Percentiles rank a stretch among this genome's conserved stretches.
Evolutionary conservation across 805 yeast genomes (phyloP).

Genomic region (Hanseniaspora thailandica): DNA sequence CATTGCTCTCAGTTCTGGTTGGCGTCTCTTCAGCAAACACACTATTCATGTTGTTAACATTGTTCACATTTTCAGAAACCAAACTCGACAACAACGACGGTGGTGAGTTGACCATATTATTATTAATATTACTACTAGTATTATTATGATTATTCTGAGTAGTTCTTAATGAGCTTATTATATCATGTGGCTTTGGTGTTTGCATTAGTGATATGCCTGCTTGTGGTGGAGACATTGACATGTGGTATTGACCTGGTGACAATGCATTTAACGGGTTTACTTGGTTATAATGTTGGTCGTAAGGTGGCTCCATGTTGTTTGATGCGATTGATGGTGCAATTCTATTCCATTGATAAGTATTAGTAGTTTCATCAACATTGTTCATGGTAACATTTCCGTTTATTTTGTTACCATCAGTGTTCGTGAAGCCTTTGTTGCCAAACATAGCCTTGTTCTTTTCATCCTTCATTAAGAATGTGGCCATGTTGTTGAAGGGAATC

Average conservation of each 20-base stretch:
- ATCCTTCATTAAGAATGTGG: not conserved
- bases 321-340: constrained; percentile 6
- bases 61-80: not conserved
- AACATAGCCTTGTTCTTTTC: not conserved
- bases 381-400: not conserved
- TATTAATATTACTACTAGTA: no score
- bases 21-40: not conserved
- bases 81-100: not conserved
- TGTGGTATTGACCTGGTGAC: constrained; percentile 10
- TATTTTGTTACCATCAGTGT: constrained; percentile 19
- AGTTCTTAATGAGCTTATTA: constrained; percentile 13
- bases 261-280: not conserved
- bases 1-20: not conserved
- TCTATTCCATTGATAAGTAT: constrained; percentile 1
- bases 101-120: not conserved
- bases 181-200: constrained; percentile 13
- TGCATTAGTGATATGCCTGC: not conserved
- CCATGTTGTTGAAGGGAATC: not conserved
- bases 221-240: constrained; percentile 13
- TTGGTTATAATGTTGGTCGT: not conserved
- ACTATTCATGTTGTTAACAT: not conserved
- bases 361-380: not conserved
- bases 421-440: constrained; percentile 10
- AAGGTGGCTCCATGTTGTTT: not conserved
- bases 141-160: no score